Evolutionary conservation across 2,329 filamentous ascomycete species (phyloP).

Genomic region (Ophiocordyceps camponoti-leonardi): DNA sequence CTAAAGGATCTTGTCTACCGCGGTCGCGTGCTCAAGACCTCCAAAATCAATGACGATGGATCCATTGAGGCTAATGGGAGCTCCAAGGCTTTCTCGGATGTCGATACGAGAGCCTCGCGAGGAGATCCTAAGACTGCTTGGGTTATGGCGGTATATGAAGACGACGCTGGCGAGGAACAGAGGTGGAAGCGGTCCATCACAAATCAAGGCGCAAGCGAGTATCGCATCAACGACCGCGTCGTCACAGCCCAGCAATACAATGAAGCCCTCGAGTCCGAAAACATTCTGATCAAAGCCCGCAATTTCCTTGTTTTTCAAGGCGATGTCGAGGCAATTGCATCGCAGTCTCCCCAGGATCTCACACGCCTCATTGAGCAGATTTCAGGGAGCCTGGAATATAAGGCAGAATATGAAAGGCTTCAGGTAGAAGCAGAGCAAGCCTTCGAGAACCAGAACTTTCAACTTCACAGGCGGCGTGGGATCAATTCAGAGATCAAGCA

Average conservation of each 20-base stretch:
- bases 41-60: conserved; percentile 82
- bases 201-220: conserved; percentile 74
- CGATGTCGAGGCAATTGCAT: conserved; percentile 91
- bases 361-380: conserved; percentile 94
- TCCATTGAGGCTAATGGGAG: conserved; percentile 50
- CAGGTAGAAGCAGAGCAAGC: conserved; percentile 76
- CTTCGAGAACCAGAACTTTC: conserved; percentile 73
- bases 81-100: conserved; percentile 41
- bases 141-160: conserved; percentile 99
- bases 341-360: conserved; percentile 84
- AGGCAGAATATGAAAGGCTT: conserved; percentile 82
- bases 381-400: conserved; percentile 87
- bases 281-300: conserved; percentile 92
- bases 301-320: conserved; percentile 98
- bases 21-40: conserved; percentile 79
- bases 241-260: conserved; percentile 91
- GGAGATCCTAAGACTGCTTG: conserved; percentile 86
- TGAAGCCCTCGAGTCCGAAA: conserved; percentile 76
- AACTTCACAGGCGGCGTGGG: conserved; percentile 73
- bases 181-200: conserved; percentile 94
- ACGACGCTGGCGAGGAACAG: conserved; percentile 88
- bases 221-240: conserved; percentile 83
- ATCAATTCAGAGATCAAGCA: conserved; percentile 98
- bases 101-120: conserved; percentile 47
- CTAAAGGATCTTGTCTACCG: conserved; percentile 92